Percentiles rank a stretch among this genome's conserved stretches.
These are phyloP conservation scores for Naumovozyma castellii DNA, from an alignment of 805 yeast genomes.

Conservation along the genomic window DNA sequence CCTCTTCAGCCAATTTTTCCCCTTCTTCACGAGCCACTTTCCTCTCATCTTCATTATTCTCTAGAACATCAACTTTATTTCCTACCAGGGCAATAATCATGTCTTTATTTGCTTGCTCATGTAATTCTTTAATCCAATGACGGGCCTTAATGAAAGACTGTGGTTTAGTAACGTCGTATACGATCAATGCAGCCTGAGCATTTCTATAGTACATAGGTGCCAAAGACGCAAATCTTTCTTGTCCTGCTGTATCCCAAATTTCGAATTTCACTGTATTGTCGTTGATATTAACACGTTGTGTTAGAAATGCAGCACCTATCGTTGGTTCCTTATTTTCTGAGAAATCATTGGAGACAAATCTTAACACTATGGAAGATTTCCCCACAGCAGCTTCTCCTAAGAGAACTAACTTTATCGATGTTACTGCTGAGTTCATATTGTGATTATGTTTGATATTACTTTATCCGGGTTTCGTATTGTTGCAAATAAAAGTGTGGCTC, in stretches of 20 bases:
- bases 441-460: neutral
- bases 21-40: slow-evolving; percentile 86
- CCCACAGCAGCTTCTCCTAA: slow-evolving; percentile 98
- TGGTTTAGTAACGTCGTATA: slow-evolving; percentile 90
- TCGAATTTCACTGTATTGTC: slow-evolving; percentile 83
- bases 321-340: slow-evolving; percentile 97
- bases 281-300: slow-evolving; percentile 85
- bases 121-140: slow-evolving; percentile 95
- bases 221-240: slow-evolving; percentile 88
- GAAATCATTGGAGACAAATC: slow-evolving; percentile 91
- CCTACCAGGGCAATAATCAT: slow-evolving; percentile 92
- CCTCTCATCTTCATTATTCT: slow-evolving; percentile 36
- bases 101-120: slow-evolving; percentile 88
- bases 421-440: slow-evolving; percentile 24
- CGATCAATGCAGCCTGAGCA: slow-evolving; percentile 94
- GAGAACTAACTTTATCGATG: slow-evolving; percentile 70
- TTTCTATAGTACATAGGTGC: slow-evolving; percentile 97
- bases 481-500: no score
- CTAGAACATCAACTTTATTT: slow-evolving; percentile 76
- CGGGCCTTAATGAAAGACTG: slow-evolving; percentile 92
- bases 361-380: slow-evolving; percentile 80
- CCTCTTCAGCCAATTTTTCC: slow-evolving; percentile 77
- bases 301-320: slow-evolving; percentile 93
- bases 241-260: slow-evolving; percentile 97
- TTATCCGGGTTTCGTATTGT: neutral